Evolutionary conservation across 2,329 filamentous ascomycete genomes (phyloP), one percentile per base, ranked within the genome.

Genomic region (Myotisia sp.): DNA sequence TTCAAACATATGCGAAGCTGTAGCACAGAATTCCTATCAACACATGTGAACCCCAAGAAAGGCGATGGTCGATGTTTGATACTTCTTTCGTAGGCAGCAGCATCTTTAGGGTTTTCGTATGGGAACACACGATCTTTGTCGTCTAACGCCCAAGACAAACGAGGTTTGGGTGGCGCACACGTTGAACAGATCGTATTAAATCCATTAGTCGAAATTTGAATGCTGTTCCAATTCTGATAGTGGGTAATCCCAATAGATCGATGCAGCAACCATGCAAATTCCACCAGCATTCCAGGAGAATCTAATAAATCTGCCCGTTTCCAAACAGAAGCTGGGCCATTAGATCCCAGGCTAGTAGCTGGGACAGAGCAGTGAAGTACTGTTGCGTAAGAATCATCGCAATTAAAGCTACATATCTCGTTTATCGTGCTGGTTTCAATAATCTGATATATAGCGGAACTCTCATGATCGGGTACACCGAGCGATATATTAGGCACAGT

Each of bases 91-190:
- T 64, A 72, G 0, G 47, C 37, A 2, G 61, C 63, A 19, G 70
- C 68, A 39, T 63, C 57, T 36, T 59, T 47, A 0, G 63, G 59
- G 41, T 74, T 60, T 44, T 74, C 71, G 31, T 63, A 64, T 1
- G 66, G 58, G 9, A 52, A 53, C 13, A 65, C 39, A 9, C 38
- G 41, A 4, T 48, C 47, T 27, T 43, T 47, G 29, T 39, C 40
- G 29, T 52, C 42, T 3, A 49, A 42, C 2, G 49, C 47, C 57
- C 56, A 60, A 7, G 52, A 33, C 6, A 58, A 48, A 18, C 40
- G 41, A 8, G 56, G 55, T 19, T 49, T 51, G 24, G 26, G 33
- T 7, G 56, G 56, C 6, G 49, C 46, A 31, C 56, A 60, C n/a
- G 44, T 34, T 5, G 26, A 29, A 34, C 55, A 59, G 2, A 38